phyloP scores from a whole-genome alignment of 495 filamentous ascomycete species.

The Annulohypoxylon moriforme region DNA sequence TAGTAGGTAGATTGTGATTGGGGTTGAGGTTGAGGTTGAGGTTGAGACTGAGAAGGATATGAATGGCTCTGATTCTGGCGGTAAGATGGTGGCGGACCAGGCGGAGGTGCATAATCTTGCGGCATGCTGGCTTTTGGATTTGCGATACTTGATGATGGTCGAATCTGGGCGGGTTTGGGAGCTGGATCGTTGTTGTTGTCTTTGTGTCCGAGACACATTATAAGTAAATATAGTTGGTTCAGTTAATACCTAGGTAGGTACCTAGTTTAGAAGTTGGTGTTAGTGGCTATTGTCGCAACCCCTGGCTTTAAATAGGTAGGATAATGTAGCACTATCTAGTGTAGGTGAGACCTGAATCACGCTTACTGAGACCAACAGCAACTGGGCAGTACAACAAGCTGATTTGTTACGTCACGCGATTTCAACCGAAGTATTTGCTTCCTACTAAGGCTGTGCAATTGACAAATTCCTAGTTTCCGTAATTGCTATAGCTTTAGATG shows the following conservation, averaged over 20 bases:
- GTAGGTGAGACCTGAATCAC: neutral
- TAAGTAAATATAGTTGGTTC: neutral
- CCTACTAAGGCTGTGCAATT: neutral
- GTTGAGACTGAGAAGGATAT: neutral
- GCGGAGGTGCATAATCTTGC: constrained; percentile 45
- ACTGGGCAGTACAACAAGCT: neutral
- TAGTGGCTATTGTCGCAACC: neutral
- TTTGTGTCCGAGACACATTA: constrained; percentile 61
- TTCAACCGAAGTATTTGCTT: neutral
- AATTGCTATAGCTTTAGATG: neutral
- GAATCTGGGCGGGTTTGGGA: constrained; percentile 45
- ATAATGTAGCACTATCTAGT: neutral
- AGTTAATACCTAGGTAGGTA: neutral
- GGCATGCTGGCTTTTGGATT: constrained; percentile 36
- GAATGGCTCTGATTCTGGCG: constrained; percentile 21
- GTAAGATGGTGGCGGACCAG: constrained; percentile 53
- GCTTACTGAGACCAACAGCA: neutral
- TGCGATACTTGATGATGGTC: constrained; percentile 45
- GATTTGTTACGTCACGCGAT: neutral
- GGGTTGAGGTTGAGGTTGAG: neutral
- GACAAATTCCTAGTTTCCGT: neutral
- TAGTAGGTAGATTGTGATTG: constrained; percentile 16
- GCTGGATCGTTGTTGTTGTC: constrained; percentile 48
- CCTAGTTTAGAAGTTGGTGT: neutral
- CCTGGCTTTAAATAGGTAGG: neutral